Evolutionary conservation across 106 monocot species (phyloP).

Genomic region (Platanthera zijinensis): DNA sequence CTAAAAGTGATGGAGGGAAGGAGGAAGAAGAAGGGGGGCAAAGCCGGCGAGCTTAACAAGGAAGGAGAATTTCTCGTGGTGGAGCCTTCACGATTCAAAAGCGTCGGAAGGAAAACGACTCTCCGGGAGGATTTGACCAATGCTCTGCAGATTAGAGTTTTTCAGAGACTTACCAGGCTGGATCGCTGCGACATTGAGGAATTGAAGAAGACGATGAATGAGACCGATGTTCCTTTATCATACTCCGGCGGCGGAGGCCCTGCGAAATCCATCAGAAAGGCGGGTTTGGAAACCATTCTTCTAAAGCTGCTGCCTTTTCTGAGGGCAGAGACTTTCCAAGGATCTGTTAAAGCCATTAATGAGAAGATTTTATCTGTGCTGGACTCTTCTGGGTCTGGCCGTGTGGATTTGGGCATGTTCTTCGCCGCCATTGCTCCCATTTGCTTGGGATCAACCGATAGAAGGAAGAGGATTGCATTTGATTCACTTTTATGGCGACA

Average conservation of each 20-base stretch:
- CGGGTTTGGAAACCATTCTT: constrained; percentile 64
- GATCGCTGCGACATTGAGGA: constrained; percentile 53
- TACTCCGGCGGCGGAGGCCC: constrained; percentile 62
- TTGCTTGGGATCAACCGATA: constrained; percentile 48
- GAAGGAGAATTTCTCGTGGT: constrained; percentile 43
- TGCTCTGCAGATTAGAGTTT: constrained; percentile 78
- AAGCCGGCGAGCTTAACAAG: constrained; percentile 3
- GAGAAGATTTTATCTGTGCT: constrained; percentile 72
- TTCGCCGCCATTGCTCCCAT: constrained; percentile 77
- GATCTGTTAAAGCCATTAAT: constrained; percentile 76
- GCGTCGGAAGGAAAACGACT: constrained; percentile 59
- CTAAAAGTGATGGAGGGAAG: constrained; percentile 56
- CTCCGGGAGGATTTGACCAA: constrained; percentile 60
- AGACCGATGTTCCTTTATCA: constrained; percentile 69
- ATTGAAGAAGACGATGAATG: constrained; percentile 60
- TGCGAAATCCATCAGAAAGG: constrained; percentile 82
- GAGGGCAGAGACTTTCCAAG: constrained; percentile 77
- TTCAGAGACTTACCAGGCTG: constrained; percentile 67
- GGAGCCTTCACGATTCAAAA: constrained; percentile 68
- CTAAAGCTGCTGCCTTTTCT: constrained; percentile 65
- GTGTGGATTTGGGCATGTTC: constrained; percentile 83
- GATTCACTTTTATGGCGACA: constrained; percentile 80
- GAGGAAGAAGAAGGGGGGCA: constrained; percentile 43
- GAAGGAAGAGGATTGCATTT: constrained; percentile 54
- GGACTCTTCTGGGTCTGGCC: constrained; percentile 63